Conservation (phyloP, 2,329 filamentous ascomycete species). For the Sordariomycetes sp. region DNA sequence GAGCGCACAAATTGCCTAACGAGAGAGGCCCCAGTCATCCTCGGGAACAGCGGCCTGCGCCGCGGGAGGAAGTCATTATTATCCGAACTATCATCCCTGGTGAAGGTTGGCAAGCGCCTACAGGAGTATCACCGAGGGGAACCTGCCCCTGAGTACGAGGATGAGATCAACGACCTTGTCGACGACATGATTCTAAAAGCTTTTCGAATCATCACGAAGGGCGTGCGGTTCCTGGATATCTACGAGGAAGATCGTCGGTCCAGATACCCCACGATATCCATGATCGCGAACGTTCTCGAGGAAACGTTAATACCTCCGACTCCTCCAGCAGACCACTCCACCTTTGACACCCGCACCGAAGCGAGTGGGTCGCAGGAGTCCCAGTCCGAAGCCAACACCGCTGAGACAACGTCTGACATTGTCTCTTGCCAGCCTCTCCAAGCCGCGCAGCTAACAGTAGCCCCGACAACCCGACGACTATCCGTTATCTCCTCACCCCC, state of each 20-base stretch:
- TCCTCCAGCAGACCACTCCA: conserved; percentile 44
- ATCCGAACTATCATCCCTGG: conserved; percentile 77
- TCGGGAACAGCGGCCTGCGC: conserved; percentile 62
- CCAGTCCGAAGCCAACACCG: background rate
- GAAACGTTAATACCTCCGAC: conserved; percentile 47
- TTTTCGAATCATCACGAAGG: conserved; percentile 86
- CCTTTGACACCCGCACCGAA: conserved; percentile 27
- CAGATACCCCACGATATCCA: conserved; percentile 27
- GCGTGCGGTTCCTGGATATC: conserved; percentile 78
- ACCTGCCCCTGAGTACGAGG: conserved; percentile 34
- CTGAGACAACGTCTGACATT: background rate
- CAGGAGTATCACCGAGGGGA: conserved; percentile 54
- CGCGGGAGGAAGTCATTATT: conserved; percentile 76
- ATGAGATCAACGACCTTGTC: conserved; percentile 61
- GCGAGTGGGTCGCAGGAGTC: background rate
- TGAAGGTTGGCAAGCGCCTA: conserved; percentile 77
- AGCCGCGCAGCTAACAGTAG: conserved; percentile 10
- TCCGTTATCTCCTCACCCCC: conserved; percentile 27
- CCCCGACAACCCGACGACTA: conserved; percentile 28
- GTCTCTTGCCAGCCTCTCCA: background rate
- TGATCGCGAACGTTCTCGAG: conserved; percentile 46
- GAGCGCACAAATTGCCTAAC: conserved; percentile 83
- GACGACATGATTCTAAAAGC: conserved; percentile 91
- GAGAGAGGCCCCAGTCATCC: conserved; percentile 63
- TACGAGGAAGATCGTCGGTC: conserved; percentile 49